phyloP scores from a whole-genome alignment of 495 filamentous ascomycete species.

The Hypoxylon subgilvum region DNA sequence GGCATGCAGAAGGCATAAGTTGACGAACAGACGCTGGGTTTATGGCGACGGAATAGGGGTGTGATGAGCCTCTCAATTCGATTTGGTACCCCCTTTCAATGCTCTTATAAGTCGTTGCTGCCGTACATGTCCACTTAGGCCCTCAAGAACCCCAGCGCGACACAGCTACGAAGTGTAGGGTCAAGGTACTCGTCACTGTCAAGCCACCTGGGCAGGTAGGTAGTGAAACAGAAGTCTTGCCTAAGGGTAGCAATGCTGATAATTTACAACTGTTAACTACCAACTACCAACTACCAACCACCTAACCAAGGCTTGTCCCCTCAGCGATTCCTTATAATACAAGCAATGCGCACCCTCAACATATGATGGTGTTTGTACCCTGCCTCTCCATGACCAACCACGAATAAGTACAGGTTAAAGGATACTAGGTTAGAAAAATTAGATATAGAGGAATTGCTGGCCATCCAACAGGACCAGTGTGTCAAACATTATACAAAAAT shows the following conservation, averaged over 20 bases:
- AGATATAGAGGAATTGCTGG: slow-evolving; percentile 18
- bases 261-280: neutral
- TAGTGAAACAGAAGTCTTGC: neutral
- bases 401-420: slow-evolving; percentile 33
- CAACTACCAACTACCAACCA: slow-evolving; percentile 24
- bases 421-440: slow-evolving; percentile 25
- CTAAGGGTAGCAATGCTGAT: neutral
- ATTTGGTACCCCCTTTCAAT: too few relatives aligned
- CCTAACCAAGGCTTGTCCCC: neutral
- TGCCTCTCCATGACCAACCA: neutral
- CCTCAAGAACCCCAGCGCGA: too few relatives aligned
- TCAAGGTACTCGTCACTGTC: too few relatives aligned
- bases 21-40: too few relatives aligned
- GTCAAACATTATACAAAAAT: slow-evolving; percentile 30
- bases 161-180: too few relatives aligned
- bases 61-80: too few relatives aligned
- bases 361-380: slow-evolving; percentile 3
- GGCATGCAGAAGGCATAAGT: too few relatives aligned
- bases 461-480: neutral
- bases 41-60: too few relatives aligned
- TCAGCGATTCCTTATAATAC: slow-evolving; percentile 13
- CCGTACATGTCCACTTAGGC: too few relatives aligned
- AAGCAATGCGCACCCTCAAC: slow-evolving; percentile 16
- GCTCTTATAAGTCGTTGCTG: too few relatives aligned
- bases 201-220: too few relatives aligned